These are phyloP conservation scores for Mortierella sp. DNA, from an alignment of 371 early-diverging fungal species.

Conservation along the genomic window DNA sequence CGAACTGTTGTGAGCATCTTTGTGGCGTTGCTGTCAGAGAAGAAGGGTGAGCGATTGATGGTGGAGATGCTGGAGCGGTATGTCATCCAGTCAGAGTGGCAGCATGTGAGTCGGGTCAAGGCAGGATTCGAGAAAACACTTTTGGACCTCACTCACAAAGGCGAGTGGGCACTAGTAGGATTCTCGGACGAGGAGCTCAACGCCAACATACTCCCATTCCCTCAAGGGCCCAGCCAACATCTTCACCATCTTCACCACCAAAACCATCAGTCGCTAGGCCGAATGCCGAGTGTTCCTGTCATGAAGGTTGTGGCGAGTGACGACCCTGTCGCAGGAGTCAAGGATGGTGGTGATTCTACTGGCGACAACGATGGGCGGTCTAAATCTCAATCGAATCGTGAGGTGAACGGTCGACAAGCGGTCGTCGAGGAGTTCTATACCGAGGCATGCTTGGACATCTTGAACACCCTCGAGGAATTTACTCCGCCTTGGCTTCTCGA, in stretches of 20 bases:
- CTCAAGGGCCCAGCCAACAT: conserved; percentile 1
- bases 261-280: conserved; percentile 25
- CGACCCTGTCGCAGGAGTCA: background rate
- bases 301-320: conserved; percentile 23
- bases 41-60: conserved; percentile 59
- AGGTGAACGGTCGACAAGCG: conserved; percentile 32
- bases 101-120: conserved; percentile 42
- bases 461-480: conserved; percentile 52
- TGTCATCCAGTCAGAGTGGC: conserved; percentile 56
- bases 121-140: conserved; percentile 50
- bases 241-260: conserved; percentile 12
- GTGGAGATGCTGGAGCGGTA: conserved; percentile 58
- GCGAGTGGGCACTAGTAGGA: conserved; percentile 44
- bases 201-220: conserved; percentile 24
- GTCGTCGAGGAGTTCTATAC: conserved; percentile 56
- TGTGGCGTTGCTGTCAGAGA: conserved; percentile 50
- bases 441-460: conserved; percentile 57
- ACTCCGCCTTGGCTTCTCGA: conserved; percentile 56
- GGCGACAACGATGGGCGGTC: background rate
- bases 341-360: background rate
- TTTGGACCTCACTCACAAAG: conserved; percentile 52
- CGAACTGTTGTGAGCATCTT: conserved; percentile 36
- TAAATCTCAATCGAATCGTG: background rate
- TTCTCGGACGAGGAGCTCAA: conserved; percentile 54
- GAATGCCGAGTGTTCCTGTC: conserved; percentile 28